These are phyloP conservation scores for Claviceps humidiphila DNA, from an alignment of 2,329 filamentous ascomycete genomes.

Conservation along the genomic window DNA sequence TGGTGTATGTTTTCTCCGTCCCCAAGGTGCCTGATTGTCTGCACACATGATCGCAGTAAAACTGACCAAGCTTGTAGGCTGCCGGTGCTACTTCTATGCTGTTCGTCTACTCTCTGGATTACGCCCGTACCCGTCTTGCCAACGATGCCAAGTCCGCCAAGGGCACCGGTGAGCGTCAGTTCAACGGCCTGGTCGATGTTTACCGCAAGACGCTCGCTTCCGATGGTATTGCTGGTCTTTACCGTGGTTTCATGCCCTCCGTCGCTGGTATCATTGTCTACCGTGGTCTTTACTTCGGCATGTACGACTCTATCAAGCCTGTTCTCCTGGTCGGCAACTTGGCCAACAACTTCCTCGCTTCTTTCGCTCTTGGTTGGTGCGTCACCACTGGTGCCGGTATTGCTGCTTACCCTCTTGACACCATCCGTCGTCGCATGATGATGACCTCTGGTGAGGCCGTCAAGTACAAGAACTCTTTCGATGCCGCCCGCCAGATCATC, in stretches of 20 bases:
- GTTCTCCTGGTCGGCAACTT: slow-evolving; percentile 84
- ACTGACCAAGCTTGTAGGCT: slow-evolving; percentile 36
- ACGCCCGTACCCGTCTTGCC: slow-evolving; percentile 99
- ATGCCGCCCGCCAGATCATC: slow-evolving; percentile 92
- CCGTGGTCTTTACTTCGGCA: slow-evolving; percentile 99
- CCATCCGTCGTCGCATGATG: slow-evolving; percentile 99
- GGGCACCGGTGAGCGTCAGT: slow-evolving; percentile 94
- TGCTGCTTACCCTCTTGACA: slow-evolving; percentile 99
- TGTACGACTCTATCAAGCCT: slow-evolving; percentile 99
- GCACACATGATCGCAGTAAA: not conserved
- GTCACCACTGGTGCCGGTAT: slow-evolving; percentile 99
- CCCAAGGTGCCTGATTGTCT: not conserved
- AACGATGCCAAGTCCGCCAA: slow-evolving; percentile 99
- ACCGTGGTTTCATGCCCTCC: slow-evolving; percentile 99
- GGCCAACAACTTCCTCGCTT: slow-evolving; percentile 98
- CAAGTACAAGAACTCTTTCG: slow-evolving; percentile 97
- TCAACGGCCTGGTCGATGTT: slow-evolving; percentile 98
- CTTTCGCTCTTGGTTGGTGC: slow-evolving; percentile 94
- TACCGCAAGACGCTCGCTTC: slow-evolving; percentile 99
- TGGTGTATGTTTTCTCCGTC: slow-evolving; percentile 59
- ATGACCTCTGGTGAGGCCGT: slow-evolving; percentile 96
- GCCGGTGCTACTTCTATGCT: slow-evolving; percentile 99
- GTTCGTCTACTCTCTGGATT: slow-evolving; percentile 99
- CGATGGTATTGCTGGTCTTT: slow-evolving; percentile 98
- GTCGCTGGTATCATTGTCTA: slow-evolving; percentile 99